Base-by-base conservation (phyloP, 2,329 filamentous ascomycete genomes). In the Paraphaeosphaeria minitans region DNA sequence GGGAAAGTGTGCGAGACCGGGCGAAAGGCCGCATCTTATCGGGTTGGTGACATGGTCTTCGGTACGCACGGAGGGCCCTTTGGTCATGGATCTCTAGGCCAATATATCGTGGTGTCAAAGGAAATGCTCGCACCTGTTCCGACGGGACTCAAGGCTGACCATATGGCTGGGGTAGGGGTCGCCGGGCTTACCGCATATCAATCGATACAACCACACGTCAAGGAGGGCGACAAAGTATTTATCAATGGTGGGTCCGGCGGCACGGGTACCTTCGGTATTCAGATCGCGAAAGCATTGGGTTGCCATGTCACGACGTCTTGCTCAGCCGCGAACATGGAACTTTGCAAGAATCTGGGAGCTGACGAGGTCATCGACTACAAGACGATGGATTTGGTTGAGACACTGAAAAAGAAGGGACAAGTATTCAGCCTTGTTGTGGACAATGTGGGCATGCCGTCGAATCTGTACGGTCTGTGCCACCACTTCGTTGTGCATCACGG, bases 191-290 rank as follows among this genome's bases (percentile, higher is more conserved):
- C 78, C 2, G 78, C 77, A 19, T 77, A 73, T 50, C 77, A 80
- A 61, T 69, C 68, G 22, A 63, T 81, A 24, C 63, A 65, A 6
- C 74, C 75, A 0, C 68, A 77, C 41, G 73, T 75, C n/a, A 78
- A 77, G 57, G 57, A 64, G 6, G 78, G 77, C 7, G 80, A 84
- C 53, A 83, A 80, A 64, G 79, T 90, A 8, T 85, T 89, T 66
- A 83, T 89, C 71, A 89, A 89, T 63, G 87, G 86, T 13, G 87
- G 86, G 0, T 85, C 82, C 6, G 88, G 88, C 10, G 87, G 87
- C 0, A 83, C 80, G 0, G 88, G 88, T 0, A 80, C 82, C 0
- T 88, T 82, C 57, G 83, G 80, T 0, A 85, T 90, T 54, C 87
- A 90, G 68, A 82, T 89, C 46, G 87, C 87, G 9, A 89, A 88